Evolutionary conservation across 305 asterid species (phyloP).

Genomic region (Fraxinus angustifolia): DNA sequence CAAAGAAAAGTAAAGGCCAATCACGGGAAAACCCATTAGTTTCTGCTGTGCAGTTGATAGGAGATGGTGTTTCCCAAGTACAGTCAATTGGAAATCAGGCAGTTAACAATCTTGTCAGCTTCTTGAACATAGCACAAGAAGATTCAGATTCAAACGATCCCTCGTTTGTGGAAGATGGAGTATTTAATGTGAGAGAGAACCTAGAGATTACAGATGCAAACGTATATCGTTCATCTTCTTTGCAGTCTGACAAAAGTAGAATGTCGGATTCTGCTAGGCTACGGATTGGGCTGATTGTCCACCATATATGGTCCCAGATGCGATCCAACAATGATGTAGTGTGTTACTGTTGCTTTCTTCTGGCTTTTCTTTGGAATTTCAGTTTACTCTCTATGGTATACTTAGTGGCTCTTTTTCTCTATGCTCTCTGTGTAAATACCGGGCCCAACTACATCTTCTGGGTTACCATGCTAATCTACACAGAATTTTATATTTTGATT

Average conservation of each 20-base stretch:
- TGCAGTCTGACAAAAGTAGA: constrained; percentile 74
- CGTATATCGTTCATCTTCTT: constrained; percentile 52
- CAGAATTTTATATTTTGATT: constrained; percentile 72
- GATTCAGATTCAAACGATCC: constrained; percentile 70
- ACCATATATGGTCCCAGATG: constrained; percentile 86
- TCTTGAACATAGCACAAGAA: constrained; percentile 71
- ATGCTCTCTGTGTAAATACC: constrained; percentile 90
- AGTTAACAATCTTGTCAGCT: constrained; percentile 78
- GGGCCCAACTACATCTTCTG: constrained; percentile 91
- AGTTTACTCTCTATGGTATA: constrained; percentile 94
- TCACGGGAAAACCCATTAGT: constrained; percentile 68
- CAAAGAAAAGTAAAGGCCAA: constrained; percentile 50
- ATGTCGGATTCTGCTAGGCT: constrained; percentile 64
- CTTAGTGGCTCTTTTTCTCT: constrained; percentile 80
- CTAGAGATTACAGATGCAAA: constrained; percentile 26
- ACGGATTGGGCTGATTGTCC: constrained; percentile 73
- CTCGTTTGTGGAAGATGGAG: constrained; percentile 41
- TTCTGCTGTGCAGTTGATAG: constrained; percentile 88
- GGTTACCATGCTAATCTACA: constrained; percentile 85
- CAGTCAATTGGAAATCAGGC: constrained; percentile 97
- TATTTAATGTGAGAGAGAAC: constrained; percentile 30
- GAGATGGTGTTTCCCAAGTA: constrained; percentile 92
- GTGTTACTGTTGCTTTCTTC: constrained; percentile 85
- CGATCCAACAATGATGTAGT: constrained; percentile 85
- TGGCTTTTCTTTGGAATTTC: constrained; percentile 94